Base-by-base conservation (phyloP, 1,139 yeast genomes). In the Williopsis jadinii region DNA sequence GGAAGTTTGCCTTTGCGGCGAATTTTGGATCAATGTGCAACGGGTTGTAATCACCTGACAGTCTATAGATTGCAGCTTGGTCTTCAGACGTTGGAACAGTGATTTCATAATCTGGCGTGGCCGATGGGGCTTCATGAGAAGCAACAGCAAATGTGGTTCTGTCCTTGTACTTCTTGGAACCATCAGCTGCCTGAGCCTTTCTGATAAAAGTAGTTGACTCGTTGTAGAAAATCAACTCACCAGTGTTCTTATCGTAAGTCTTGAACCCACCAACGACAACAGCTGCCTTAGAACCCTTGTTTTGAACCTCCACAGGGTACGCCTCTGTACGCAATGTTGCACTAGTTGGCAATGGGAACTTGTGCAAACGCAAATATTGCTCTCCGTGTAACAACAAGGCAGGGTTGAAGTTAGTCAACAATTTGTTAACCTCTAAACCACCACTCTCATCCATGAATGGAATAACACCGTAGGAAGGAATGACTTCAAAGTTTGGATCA, bases 31-130 rank as follows among this genome's bases (percentile, higher is more conserved):
- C 97, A 61, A 92, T 82, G 67, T 92, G 98, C 56, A 92, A 75
- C 50, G 97, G 97, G 65, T 92, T 92, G 64, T 80, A 81, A 69
- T 92, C 98, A 47, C 97, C 97, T 49, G 92, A 82, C 49, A 92
- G 71, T 63, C 97, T 78, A 70, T 92, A 92, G 47, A 90, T 67
- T 11, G 95, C 87, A 41, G 97, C 97, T 62, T 80, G 86, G 61
- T 88, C 85, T 42, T 67, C 72, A 36, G 73, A 62, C n/a, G 94
- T 83, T 55, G 72, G 67, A 56, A 77, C 74, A 39, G 71, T 76
- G 38, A 66, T 62, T 47, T 72, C 77, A 56, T 75, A 84, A 59
- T 85, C 95, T 28, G 97, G 95, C 28, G 58, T 57, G 24, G 69
- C 59, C 35, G 55, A 46, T 44, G 94, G 94, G 13, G 88, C 82